Conservation (phyloP, 495 filamentous ascomycete genomes). For the Neurospora africana region DNA sequence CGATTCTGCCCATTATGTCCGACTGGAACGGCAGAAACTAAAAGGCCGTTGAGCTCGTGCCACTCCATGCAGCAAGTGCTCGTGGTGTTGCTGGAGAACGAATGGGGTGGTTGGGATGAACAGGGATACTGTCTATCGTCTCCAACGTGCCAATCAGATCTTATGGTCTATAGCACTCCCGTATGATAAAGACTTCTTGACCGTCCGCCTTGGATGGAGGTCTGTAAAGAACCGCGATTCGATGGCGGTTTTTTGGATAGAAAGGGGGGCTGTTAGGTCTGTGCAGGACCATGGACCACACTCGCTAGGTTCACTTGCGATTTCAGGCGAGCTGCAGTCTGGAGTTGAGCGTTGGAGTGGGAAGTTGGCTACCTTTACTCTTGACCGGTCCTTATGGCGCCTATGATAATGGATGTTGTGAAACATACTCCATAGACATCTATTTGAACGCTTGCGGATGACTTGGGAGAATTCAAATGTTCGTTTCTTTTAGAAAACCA, state of each 20-base stretch:
- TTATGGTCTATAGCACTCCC: neutral
- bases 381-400: neutral
- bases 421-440: neutral
- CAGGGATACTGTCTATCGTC: neutral
- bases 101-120: neutral
- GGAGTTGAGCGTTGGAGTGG: slow-evolving; percentile 1
- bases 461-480: neutral
- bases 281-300: slow-evolving; percentile 1
- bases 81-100: neutral
- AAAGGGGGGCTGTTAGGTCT: slow-evolving; percentile 1
- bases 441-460: slow-evolving; percentile 1
- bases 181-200: slow-evolving; percentile 11
- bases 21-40: neutral
- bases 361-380: neutral
- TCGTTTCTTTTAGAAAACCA: neutral
- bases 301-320: neutral
- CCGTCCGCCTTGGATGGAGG: slow-evolving; percentile 8
- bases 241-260: neutral
- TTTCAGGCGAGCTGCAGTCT: neutral
- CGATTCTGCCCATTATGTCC: neutral
- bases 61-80: neutral
- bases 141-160: neutral
- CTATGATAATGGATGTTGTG: slow-evolving; percentile 1
- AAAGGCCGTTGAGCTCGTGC: neutral
- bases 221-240: slow-evolving; percentile 6